Evolutionary conservation across 148 eudicot genomes (phyloP).

Genomic region (Fagopyrum esculentum): DNA sequence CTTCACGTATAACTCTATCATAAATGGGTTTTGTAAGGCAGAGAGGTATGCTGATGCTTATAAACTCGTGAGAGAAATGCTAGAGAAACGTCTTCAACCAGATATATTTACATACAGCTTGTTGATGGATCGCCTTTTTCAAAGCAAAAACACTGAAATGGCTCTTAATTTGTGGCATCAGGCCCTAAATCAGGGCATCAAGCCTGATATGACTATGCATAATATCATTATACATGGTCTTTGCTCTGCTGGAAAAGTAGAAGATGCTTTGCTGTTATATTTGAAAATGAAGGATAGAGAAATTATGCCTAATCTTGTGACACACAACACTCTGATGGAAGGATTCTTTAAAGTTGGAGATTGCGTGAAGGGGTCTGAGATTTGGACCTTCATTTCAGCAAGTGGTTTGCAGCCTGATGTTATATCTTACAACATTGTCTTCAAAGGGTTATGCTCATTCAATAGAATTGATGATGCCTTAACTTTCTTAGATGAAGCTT

Average conservation of each 20-base stretch:
- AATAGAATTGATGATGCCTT: slow-evolving; percentile 42
- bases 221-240: slow-evolving; percentile 85
- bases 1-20: slow-evolving; percentile 68
- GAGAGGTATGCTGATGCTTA: slow-evolving; percentile 65
- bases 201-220: slow-evolving; percentile 76
- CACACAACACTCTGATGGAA: slow-evolving; percentile 79
- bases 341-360: slow-evolving; percentile 66
- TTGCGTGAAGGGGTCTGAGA: slow-evolving; percentile 43
- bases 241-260: slow-evolving; percentile 57
- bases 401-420: slow-evolving; percentile 64
- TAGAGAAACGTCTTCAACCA: slow-evolving; percentile 53
- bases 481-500: slow-evolving; percentile 54
- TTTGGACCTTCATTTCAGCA: slow-evolving; percentile 66
- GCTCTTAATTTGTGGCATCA: slow-evolving; percentile 66
- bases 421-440: slow-evolving; percentile 70
- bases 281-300: slow-evolving; percentile 39
- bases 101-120: slow-evolving; percentile 65
- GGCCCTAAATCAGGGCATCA: slow-evolving; percentile 45
- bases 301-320: slow-evolving; percentile 69
- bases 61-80: slow-evolving; percentile 65
- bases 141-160: slow-evolving; percentile 42
- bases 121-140: slow-evolving; percentile 70
- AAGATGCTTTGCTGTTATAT: slow-evolving; percentile 51
- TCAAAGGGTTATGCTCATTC: slow-evolving; percentile 79
- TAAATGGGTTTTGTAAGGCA: slow-evolving; percentile 65